Evolutionary conservation across 1,139 yeast species (phyloP).

Genomic region (Groenewaldozyma auringiensis): DNA sequence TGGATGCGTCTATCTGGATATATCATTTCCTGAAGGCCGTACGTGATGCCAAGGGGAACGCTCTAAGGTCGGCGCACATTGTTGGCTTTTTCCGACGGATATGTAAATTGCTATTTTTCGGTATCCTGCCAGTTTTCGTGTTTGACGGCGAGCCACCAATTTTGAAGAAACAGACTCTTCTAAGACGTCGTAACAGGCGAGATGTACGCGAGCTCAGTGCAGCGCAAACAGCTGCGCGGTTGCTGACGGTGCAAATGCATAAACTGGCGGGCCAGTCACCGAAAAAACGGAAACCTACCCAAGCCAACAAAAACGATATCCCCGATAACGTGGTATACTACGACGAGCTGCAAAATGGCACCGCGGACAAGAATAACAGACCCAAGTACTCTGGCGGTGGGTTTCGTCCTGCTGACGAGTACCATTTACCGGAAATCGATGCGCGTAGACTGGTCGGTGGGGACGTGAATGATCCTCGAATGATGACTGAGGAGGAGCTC

Average conservation of each 20-base stretch:
- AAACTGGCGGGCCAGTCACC: slow-evolving; percentile 36
- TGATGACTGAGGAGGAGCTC: slow-evolving; percentile 67
- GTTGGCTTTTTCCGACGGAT: slow-evolving; percentile 92
- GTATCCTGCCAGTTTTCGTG: slow-evolving; percentile 87
- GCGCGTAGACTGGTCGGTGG: slow-evolving; percentile 31
- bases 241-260: slow-evolving; percentile 75
- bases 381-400: slow-evolving; percentile 4
- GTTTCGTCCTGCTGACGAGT: slow-evolving; percentile 50
- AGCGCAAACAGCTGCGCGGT: slow-evolving; percentile 65
- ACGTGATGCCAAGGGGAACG: slow-evolving; percentile 75
- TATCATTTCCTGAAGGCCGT: slow-evolving; percentile 95
- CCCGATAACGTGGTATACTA: slow-evolving; percentile 22
- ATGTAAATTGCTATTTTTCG: slow-evolving; percentile 82
- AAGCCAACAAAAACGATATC: slow-evolving; percentile 8
- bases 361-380: background rate
- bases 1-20: slow-evolving; percentile 98
- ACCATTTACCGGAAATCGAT: slow-evolving; percentile 70
- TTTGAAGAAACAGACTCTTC: slow-evolving; percentile 69
- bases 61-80: slow-evolving; percentile 72
- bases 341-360: slow-evolving; percentile 18
- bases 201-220: slow-evolving; percentile 70
- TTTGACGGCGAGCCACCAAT: slow-evolving; percentile 97
- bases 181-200: slow-evolving; percentile 59
- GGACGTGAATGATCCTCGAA: slow-evolving; percentile 51
- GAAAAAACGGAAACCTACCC: slow-evolving; percentile 15